These are phyloP conservation scores for Reticulomyxa filosa DNA, from an alignment of 78 protist species.

Conservation along the genomic window DNA sequence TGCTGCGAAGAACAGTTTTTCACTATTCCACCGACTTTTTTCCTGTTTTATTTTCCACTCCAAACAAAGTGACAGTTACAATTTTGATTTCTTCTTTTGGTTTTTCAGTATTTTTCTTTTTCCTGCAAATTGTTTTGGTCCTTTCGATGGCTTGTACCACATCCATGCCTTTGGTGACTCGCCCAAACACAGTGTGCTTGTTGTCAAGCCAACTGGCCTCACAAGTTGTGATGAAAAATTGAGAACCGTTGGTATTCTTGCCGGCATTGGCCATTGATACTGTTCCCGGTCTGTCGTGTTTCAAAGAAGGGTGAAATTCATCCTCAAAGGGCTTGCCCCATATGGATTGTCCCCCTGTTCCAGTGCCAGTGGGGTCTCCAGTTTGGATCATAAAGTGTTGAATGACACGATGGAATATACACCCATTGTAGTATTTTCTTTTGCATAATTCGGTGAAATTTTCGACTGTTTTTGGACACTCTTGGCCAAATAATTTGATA, in stretches of 20 bases:
- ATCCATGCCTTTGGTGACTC: slow-evolving; percentile 63
- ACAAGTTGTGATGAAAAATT: slow-evolving; percentile 30
- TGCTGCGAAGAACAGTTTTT: too few species aligned
- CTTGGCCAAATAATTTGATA: slow-evolving; percentile 59
- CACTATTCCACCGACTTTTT: too few species aligned
- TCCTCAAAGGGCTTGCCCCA: slow-evolving; percentile 84
- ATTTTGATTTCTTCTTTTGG: slow-evolving; percentile 34
- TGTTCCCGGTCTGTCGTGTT: slow-evolving; percentile 35
- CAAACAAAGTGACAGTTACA: not conserved
- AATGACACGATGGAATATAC: slow-evolving; percentile 40
- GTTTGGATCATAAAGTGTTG: slow-evolving; percentile 80
- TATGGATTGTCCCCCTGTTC: slow-evolving; percentile 57
- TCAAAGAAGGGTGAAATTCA: slow-evolving; percentile 32
- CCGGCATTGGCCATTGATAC: not conserved
- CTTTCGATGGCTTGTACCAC: slow-evolving; percentile 23
- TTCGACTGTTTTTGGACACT: slow-evolving; percentile 78
- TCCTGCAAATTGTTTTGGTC: not conserved
- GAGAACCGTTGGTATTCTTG: slow-evolving; percentile 26
- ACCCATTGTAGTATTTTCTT: slow-evolving; percentile 47
- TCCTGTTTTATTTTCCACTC: too few species aligned
- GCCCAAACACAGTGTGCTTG: slow-evolving; percentile 88
- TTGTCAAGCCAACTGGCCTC: slow-evolving; percentile 62
- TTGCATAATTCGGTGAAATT: slow-evolving; percentile 68
- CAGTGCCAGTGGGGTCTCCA: slow-evolving; percentile 71
- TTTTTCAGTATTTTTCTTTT: slow-evolving; percentile 43